These are phyloP conservation scores for Carex sylvatica DNA, from an alignment of 202 grass and related monocot genomes.

Conservation along the genomic window DNA sequence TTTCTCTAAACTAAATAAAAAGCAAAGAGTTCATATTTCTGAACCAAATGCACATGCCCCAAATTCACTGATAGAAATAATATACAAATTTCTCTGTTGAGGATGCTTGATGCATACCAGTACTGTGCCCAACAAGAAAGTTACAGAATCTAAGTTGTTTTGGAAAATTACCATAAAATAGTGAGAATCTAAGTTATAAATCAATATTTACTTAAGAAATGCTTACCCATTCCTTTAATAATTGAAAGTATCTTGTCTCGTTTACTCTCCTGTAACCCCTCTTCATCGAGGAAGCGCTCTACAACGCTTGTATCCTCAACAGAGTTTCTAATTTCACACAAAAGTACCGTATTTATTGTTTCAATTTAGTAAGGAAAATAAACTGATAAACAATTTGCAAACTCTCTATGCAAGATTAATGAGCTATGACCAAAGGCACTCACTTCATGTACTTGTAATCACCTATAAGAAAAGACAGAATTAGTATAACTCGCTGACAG, in stretches of 20 bases:
- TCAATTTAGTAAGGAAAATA: constrained; percentile 1
- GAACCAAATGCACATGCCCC: neutral
- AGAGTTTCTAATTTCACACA: constrained; percentile 44
- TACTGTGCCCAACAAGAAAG: neutral
- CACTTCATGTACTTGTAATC: constrained; percentile 97
- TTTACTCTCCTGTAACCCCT: constrained; percentile 47
- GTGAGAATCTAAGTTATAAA: neutral
- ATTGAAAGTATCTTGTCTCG: constrained; percentile 61
- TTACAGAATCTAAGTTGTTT: neutral
- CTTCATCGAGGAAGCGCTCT: constrained; percentile 55
- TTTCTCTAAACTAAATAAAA: neutral
- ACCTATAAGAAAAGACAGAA: constrained; percentile 41
- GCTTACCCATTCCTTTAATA: constrained; percentile 86
- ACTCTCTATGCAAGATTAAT: neutral
- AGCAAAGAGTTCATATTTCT: neutral
- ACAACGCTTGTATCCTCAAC: constrained; percentile 63
- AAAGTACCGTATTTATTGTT: neutral
- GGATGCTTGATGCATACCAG: neutral
- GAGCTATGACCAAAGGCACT: constrained; percentile 14
- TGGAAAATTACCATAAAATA: neutral
- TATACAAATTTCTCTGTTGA: neutral
- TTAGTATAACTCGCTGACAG: neutral
- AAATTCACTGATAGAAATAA: neutral
- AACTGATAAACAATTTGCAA: neutral
- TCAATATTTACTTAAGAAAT: constrained; percentile 20